Evolutionary conservation across 306 rosid species (phyloP).

Genomic region (Glycine latifolia): DNA sequence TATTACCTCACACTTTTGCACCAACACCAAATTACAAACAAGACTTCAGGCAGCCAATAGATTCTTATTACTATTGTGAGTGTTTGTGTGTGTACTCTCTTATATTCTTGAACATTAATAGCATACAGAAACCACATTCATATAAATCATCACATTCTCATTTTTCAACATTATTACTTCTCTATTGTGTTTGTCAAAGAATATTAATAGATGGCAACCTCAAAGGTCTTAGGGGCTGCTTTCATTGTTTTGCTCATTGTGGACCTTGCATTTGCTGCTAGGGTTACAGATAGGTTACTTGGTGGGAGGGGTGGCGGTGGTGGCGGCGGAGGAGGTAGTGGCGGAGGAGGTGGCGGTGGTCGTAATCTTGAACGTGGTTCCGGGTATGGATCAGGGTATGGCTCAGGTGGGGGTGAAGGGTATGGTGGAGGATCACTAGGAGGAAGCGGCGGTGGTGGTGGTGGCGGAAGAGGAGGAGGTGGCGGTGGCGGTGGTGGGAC

Average conservation of each 20-base stretch:
- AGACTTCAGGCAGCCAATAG: not conserved
- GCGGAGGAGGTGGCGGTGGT: slow-evolving; percentile 43
- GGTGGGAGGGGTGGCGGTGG: slow-evolving; percentile 47
- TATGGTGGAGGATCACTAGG: slow-evolving; percentile 51
- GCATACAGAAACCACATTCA: not conserved
- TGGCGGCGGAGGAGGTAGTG: slow-evolving; percentile 21
- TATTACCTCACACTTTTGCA: slow-evolving; percentile 37
- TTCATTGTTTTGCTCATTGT: slow-evolving; percentile 66
- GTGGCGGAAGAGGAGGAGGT: slow-evolving; percentile 57
- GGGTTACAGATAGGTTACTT: slow-evolving; percentile 10
- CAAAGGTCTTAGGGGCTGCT: slow-evolving; percentile 59
- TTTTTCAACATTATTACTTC: not conserved
- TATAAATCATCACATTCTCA: not conserved
- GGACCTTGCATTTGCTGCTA: slow-evolving; percentile 69
- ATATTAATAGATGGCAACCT: slow-evolving; percentile 56
- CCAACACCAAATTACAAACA: slow-evolving; percentile 34
- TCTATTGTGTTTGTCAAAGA: slow-evolving; percentile 19
- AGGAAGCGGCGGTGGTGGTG: slow-evolving; percentile 52
- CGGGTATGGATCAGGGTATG: slow-evolving; percentile 62
- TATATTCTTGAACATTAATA: not conserved
- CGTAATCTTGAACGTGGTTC: slow-evolving; percentile 42
- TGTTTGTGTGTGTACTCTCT: not conserved
- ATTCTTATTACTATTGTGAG: not conserved
- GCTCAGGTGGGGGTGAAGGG: slow-evolving; percentile 63
- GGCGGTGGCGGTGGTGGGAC: slow-evolving; percentile 62